These are phyloP conservation scores for Saccharomycopsis schoenii DNA, from an alignment of 805 yeast species.

Conservation along the genomic window DNA sequence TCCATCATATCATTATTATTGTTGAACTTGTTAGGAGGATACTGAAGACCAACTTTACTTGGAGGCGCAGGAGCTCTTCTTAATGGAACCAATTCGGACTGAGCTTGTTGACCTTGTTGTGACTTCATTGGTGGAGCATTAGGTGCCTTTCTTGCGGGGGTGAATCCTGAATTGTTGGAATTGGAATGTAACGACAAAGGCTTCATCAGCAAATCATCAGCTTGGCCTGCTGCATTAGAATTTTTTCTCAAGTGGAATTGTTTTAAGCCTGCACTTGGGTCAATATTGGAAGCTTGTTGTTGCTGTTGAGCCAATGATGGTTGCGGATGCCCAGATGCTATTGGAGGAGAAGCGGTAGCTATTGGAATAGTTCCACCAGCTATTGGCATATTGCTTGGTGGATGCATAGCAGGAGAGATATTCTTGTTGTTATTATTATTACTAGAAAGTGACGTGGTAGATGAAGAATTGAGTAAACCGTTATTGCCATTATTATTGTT, in stretches of 20 bases:
- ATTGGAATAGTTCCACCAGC: constrained; percentile 1
- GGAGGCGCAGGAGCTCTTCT: constrained; percentile 54
- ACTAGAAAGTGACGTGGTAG: neutral
- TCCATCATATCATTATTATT: constrained; percentile 8
- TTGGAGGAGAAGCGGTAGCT: constrained; percentile 1
- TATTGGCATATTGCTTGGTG: neutral
- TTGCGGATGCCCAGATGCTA: neutral
- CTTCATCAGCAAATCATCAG: constrained; percentile 12
- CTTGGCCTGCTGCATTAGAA: neutral
- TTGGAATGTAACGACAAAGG: constrained; percentile 8
- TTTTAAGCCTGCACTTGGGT: constrained; percentile 14
- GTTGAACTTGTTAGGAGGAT: constrained; percentile 15
- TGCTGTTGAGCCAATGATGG: neutral
- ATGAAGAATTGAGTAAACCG: neutral
- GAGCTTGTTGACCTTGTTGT: neutral
- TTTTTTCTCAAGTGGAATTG: constrained; percentile 15
- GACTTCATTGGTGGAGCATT: constrained; percentile 26
- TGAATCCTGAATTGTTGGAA: constrained; percentile 18
- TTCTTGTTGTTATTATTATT: constrained; percentile 22
- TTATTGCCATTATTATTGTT: neutral
- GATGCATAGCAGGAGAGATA: constrained; percentile 20
- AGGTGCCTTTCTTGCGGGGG: constrained; percentile 36
- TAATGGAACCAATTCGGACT: constrained; percentile 33
- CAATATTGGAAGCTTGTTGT: neutral
- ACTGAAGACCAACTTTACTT: constrained; percentile 6